These are phyloP conservation scores for Neurospora intermedia DNA, from an alignment of 495 filamentous ascomycete species.

Conservation along the genomic window DNA sequence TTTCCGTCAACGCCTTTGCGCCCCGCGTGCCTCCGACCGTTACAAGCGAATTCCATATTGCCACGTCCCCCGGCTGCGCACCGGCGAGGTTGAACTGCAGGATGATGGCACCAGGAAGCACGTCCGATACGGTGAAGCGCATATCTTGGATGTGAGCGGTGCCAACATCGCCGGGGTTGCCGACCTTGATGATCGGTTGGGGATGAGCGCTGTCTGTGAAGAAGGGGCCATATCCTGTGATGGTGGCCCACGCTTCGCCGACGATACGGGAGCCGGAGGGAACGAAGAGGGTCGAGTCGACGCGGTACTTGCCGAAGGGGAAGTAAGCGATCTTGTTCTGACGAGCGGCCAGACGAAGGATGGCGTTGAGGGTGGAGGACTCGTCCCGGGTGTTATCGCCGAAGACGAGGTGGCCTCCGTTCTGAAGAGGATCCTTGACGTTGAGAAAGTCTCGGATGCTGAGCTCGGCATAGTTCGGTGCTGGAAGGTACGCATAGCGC, in stretches of 20 bases:
- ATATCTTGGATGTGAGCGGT: constrained; percentile 48
- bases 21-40: constrained; percentile 50
- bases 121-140: constrained; percentile 37
- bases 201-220: constrained; percentile 44
- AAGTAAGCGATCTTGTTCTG: constrained; percentile 34
- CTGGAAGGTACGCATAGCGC: constrained; percentile 21
- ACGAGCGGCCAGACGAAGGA: constrained; percentile 24
- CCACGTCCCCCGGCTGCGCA: constrained; percentile 43
- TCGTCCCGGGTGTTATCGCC: constrained; percentile 32
- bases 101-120: constrained; percentile 37
- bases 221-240: constrained; percentile 34
- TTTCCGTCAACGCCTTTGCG: constrained; percentile 23
- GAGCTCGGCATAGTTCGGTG: constrained; percentile 29
- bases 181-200: constrained; percentile 47
- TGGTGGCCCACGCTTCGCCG: constrained; percentile 39
- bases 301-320: constrained; percentile 39
- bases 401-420: constrained; percentile 25
- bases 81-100: constrained; percentile 51
- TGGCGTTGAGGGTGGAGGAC: constrained; percentile 26
- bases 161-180: constrained; percentile 46
- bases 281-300: constrained; percentile 39
- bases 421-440: constrained; percentile 31
- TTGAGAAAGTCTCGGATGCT: constrained; percentile 30
- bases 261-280: constrained; percentile 43
- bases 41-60: constrained; percentile 49